These are phyloP conservation scores for Vaucheria bursata DNA, from an alignment of 352 stramenopile species.

Conservation along the genomic window DNA sequence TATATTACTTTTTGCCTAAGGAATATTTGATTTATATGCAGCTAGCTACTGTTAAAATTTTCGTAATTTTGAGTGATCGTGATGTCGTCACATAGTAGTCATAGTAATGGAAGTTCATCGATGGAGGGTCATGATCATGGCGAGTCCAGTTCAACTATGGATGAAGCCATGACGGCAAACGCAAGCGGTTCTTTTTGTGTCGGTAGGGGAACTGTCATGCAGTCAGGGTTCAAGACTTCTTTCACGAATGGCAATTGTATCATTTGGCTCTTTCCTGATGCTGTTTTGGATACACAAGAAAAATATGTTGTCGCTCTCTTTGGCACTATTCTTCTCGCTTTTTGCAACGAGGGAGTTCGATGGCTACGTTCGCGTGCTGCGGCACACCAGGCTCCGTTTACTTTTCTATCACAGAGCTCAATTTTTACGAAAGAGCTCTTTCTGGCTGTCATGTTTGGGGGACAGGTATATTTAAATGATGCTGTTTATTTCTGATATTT, in stretches of 20 bases:
- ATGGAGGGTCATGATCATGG: too few species aligned
- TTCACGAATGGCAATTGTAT: neutral
- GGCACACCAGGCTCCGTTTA: neutral
- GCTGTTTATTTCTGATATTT: too few species aligned
- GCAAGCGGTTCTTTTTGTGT: neutral
- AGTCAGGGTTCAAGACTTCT: neutral
- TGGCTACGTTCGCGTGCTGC: neutral
- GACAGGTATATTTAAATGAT: neutral
- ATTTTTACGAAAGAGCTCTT: neutral
- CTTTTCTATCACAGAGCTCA: neutral
- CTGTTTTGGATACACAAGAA: neutral
- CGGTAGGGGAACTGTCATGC: conserved; percentile 2
- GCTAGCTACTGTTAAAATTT: too few species aligned
- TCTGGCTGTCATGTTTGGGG: neutral
- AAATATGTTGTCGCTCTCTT: neutral
- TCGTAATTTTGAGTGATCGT: too few species aligned
- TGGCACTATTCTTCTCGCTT: neutral
- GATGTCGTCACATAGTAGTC: too few species aligned
- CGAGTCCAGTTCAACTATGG: too few species aligned
- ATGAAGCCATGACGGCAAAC: too few species aligned
- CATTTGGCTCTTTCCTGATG: neutral
- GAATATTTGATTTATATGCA: too few species aligned
- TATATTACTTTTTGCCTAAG: too few species aligned
- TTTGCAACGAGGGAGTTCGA: neutral
- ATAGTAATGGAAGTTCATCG: too few species aligned